Evolutionary conservation across 2,329 filamentous ascomycete species (phyloP).

Genomic region (Cladophialophora bantiana): DNA sequence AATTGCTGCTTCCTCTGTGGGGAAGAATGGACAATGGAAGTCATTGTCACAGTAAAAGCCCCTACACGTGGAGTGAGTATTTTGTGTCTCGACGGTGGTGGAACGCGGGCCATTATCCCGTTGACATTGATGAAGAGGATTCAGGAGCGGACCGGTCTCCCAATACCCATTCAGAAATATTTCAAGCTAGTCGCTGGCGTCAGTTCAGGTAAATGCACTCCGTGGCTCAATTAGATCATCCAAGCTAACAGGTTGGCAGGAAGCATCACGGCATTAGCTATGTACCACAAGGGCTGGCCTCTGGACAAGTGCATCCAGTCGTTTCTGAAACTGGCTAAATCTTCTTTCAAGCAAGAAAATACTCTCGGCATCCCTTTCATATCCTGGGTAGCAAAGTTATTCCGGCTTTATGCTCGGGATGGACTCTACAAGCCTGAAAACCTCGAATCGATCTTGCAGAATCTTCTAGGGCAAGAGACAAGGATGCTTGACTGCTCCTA

Average conservation of each 20-base stretch:
- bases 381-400: slow-evolving; percentile 1
- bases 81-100: slow-evolving; percentile 49
- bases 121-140: slow-evolving; percentile 39
- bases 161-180: slow-evolving; percentile 36
- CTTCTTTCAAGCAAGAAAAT: neutral
- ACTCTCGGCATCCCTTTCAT: neutral
- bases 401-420: slow-evolving; percentile 6
- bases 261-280: slow-evolving; percentile 7
- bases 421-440: slow-evolving; percentile 13
- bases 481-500: slow-evolving; percentile 20
- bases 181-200: slow-evolving; percentile 41
- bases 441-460: slow-evolving; percentile 14
- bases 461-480: slow-evolving; percentile 2
- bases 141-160: slow-evolving; percentile 33
- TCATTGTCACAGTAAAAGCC: slow-evolving; percentile 43
- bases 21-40: slow-evolving; percentile 12
- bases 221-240: no score
- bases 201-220: slow-evolving; percentile 39
- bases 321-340: neutral
- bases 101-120: slow-evolving; percentile 41
- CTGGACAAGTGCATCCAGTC: slow-evolving; percentile 8
- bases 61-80: slow-evolving; percentile 46
- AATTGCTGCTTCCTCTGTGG: slow-evolving; percentile 29
- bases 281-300: slow-evolving; percentile 11
- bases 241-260: slow-evolving; percentile 14